A percentile compares a stretch with the other conserved stretches of the same genome.
Conservation (phyloP, 2,329 filamentous ascomycete genomes). For the Stemphylium vesicarium region DNA sequence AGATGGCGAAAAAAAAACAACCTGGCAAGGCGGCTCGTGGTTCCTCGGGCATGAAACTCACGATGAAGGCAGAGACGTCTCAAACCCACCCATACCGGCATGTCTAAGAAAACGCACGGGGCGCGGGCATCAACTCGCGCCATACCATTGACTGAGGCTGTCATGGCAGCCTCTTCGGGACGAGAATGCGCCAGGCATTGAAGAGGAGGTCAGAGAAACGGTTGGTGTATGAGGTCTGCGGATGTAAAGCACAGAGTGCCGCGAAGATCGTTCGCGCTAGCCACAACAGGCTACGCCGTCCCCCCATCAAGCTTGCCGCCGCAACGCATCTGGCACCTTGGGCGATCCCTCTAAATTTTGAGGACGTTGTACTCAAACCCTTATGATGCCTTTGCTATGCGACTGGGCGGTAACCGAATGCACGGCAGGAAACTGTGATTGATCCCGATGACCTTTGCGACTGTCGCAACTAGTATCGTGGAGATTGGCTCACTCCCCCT, state of each 20-base stretch:
- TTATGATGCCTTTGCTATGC: constrained; percentile 42
- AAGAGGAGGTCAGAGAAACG: constrained; percentile 39
- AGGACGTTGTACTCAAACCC: constrained; percentile 39
- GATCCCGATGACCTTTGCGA: constrained; percentile 21
- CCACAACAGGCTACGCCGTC: constrained; percentile 19
- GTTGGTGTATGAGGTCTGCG: constrained; percentile 41
- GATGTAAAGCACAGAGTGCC: constrained; percentile 34
- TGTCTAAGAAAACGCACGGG: constrained; percentile 37
- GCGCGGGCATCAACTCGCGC: constrained; percentile 34
- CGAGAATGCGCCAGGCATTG: constrained; percentile 41
- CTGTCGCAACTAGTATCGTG: constrained; percentile 14
- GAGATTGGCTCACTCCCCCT: constrained; percentile 15
- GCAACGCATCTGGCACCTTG: constrained; percentile 15
- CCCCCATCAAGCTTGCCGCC: constrained; percentile 11
- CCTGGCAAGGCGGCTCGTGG: constrained; percentile 37
- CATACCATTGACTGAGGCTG: constrained; percentile 35
- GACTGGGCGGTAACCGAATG: constrained; percentile 31
- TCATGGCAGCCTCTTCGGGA: constrained; percentile 30
- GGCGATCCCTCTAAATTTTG: constrained; percentile 25
- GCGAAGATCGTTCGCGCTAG: constrained; percentile 29
- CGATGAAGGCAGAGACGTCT: constrained; percentile 50
- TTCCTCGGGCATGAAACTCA: constrained; percentile 50
- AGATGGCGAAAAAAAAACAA: constrained; percentile 19
- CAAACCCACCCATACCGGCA: constrained; percentile 39
- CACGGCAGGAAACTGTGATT: constrained; percentile 32